Percentiles rank a stretch among this genome's conserved stretches.
Conservation (phyloP, 805 yeast species). For the Yueomyces sinensis region DNA sequence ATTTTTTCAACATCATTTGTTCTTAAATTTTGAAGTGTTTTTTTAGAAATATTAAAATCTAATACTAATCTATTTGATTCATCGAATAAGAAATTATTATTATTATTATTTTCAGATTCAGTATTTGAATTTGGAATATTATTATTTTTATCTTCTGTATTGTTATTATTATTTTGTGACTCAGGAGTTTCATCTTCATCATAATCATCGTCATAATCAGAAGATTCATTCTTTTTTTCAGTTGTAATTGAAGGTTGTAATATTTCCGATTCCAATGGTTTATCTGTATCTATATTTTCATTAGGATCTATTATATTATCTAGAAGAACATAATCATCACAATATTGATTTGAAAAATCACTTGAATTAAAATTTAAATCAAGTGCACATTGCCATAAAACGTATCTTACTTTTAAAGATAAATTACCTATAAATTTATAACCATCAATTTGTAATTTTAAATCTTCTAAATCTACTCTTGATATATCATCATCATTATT, state of each 20-base stretch:
- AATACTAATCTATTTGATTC: slow-evolving; percentile 17
- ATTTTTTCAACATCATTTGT: slow-evolving; percentile 22
- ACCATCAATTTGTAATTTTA: slow-evolving; percentile 31
- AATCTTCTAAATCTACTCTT: slow-evolving; percentile 28
- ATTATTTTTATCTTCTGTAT: slow-evolving; percentile 1
- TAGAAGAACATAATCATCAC: slow-evolving; percentile 6
- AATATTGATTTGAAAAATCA: slow-evolving; percentile 14
- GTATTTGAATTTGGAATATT: neutral
- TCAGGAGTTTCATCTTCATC: neutral
- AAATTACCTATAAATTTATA: slow-evolving; percentile 37
- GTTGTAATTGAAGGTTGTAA: neutral
- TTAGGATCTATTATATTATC: slow-evolving; percentile 4
- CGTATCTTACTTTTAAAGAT: slow-evolving; percentile 52
- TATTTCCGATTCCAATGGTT: neutral
- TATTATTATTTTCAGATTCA: neutral
- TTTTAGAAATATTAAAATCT: slow-evolving; percentile 24
- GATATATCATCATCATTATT: slow-evolving; percentile 23
- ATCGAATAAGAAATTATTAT: slow-evolving; percentile 2
- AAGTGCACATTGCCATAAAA: slow-evolving; percentile 53
- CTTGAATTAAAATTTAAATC: slow-evolving; percentile 22
- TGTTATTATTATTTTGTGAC: neutral
- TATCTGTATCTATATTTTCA: neutral
- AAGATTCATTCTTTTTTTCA: neutral
- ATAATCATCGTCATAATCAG: slow-evolving; percentile 1
- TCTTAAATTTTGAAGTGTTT: slow-evolving; percentile 22